Evolutionary conservation across 2,329 filamentous ascomycete genomes (phyloP).

Genomic region (Aschersonia sp.): DNA sequence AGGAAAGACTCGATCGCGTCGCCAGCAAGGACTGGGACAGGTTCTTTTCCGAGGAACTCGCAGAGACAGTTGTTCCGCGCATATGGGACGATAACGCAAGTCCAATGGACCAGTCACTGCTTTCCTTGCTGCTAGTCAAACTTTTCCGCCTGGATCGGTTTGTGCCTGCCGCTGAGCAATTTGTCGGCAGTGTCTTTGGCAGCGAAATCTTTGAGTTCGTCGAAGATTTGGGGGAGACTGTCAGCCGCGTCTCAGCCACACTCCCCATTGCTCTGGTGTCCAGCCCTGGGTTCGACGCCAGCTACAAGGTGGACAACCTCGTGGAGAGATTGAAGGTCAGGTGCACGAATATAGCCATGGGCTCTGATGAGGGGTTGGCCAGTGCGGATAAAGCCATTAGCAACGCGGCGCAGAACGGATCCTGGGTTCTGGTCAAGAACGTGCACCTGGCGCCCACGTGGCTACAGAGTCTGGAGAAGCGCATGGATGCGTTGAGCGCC

Average conservation of each 20-base stretch:
- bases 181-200: conserved; percentile 77
- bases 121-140: conserved; percentile 82
- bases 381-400: conserved; percentile 92
- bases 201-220: conserved; percentile 66
- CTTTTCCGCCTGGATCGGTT: conserved; percentile 92
- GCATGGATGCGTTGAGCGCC: conserved; percentile 87
- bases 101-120: conserved; percentile 59
- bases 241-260: conserved; percentile 68
- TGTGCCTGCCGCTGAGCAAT: conserved; percentile 82
- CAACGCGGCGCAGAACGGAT: conserved; percentile 79
- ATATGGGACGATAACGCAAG: conserved; percentile 52
- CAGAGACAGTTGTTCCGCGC: conserved; percentile 67
- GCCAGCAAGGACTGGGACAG: conserved; percentile 55
- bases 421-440: conserved; percentile 98
- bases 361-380: conserved; percentile 84
- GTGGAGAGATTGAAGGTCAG: conserved; percentile 70
- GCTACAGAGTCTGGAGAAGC: conserved; percentile 94
- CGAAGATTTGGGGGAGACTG: conserved; percentile 74
- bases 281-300: conserved; percentile 92
- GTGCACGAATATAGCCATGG: conserved; percentile 98
- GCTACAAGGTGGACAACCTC: conserved; percentile 94
- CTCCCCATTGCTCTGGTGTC: conserved; percentile 86
- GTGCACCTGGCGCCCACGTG: conserved; percentile 91
- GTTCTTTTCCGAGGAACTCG: conserved; percentile 76
- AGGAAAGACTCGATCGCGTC: conserved; percentile 51